Evolutionary conservation across 2,329 filamentous ascomycete species (phyloP).

Genomic region (Penicillium sp.): DNA sequence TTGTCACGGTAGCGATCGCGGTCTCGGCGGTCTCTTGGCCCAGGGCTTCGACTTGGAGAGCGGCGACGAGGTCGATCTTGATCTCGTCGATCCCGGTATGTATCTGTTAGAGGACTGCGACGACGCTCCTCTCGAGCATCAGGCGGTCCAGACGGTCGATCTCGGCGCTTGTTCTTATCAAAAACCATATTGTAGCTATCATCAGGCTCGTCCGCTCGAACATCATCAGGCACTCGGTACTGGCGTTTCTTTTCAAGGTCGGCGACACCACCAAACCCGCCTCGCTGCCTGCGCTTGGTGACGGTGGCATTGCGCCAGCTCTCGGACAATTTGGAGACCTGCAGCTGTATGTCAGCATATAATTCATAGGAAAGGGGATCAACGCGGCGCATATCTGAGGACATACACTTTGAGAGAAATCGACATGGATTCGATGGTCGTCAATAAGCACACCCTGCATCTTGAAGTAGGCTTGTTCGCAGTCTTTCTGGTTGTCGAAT

Average conservation of each 20-base stretch:
- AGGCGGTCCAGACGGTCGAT: background rate
- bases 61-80: conserved; percentile 41
- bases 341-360: conserved; percentile 20
- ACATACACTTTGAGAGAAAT: conserved; percentile 93
- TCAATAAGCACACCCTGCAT: conserved; percentile 98
- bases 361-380: background rate
- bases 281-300: conserved; percentile 67
- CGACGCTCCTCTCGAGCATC: conserved; percentile 29
- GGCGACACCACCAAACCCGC: conserved; percentile 88
- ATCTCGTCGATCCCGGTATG: conserved; percentile 31
- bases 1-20: conserved; percentile 40
- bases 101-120: conserved; percentile 46
- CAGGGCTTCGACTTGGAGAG: conserved; percentile 32
- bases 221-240: conserved; percentile 69
- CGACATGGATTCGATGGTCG: conserved; percentile 95
- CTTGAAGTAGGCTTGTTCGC: conserved; percentile 95
- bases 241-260: conserved; percentile 88
- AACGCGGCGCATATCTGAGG: background rate
- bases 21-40: conserved; percentile 26
- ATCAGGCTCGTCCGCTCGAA: conserved; percentile 45
- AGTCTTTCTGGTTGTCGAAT: conserved; percentile 87
- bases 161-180: conserved; percentile 51
- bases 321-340: conserved; percentile 76
- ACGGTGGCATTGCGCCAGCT: conserved; percentile 87
- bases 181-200: conserved; percentile 77